Evolutionary conservation across 495 filamentous ascomycete genomes (phyloP).

Genomic region (Aspergillus egyptiacus): DNA sequence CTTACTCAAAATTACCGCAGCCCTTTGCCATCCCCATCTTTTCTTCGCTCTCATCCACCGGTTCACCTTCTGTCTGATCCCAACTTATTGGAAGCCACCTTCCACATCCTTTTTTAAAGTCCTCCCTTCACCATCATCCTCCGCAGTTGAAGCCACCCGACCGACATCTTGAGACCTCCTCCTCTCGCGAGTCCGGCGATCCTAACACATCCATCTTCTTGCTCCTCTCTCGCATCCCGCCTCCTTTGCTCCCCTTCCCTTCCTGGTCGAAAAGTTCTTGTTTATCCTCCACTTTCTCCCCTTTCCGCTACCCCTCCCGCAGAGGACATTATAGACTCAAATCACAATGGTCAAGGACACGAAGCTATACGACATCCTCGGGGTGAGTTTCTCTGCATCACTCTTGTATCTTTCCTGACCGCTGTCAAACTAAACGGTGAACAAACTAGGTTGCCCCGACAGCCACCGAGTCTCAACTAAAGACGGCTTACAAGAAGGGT

Average conservation of each 20-base stretch:
- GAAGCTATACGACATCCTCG: constrained; percentile 78
- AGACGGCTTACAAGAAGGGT: constrained; percentile 85
- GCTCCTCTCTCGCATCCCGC: constrained; percentile 8
- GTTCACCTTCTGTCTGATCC: neutral
- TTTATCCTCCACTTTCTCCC: constrained; percentile 7
- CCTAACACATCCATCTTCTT: constrained; percentile 14
- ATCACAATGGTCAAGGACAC: constrained; percentile 85
- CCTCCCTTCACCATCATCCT: constrained; percentile 14
- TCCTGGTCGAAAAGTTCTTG: constrained; percentile 19
- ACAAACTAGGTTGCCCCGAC: constrained; percentile 59
- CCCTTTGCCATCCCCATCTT: constrained; percentile 11
- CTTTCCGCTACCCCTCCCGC: constrained; percentile 15
- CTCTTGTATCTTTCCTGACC: neutral
- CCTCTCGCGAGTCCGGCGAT: constrained; percentile 7
- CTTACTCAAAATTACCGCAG: constrained; percentile 8
- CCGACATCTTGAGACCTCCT: neutral
- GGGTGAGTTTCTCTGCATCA: constrained; percentile 51
- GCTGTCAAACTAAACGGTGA: constrained; percentile 21
- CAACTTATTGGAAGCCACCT: neutral
- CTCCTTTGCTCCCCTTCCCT: constrained; percentile 7
- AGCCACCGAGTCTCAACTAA: constrained; percentile 72
- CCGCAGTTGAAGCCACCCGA: constrained; percentile 1
- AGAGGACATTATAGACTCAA: constrained; percentile 11
- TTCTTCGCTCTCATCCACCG: neutral
- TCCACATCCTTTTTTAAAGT: constrained; percentile 15